Evolutionary conservation across 2,329 filamentous ascomycete species (phyloP), one percentile per base, ranked within the genome.

Genomic region (Pseudogymnoascus sp.): DNA sequence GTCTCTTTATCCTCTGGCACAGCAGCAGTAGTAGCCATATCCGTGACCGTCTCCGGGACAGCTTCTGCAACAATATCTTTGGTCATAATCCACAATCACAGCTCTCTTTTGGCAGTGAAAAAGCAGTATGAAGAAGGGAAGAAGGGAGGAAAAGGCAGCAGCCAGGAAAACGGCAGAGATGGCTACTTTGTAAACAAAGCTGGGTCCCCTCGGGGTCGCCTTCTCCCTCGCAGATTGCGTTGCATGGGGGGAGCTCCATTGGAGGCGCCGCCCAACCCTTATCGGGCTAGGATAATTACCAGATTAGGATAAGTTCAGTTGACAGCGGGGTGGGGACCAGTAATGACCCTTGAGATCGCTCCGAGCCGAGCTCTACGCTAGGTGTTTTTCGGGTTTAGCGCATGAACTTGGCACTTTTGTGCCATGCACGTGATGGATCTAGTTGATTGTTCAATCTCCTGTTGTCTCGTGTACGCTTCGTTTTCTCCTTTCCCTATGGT

Each of bases 31-130:
- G 50, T 33, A 33, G 50, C 26, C 50, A 57, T 57, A 57, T 57
- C 50, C 50, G 9, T 57, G 50, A 33, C 50, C 28, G 50, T 57
- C 50, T 57, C 28, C 28, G 50, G 50, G 50, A 57, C 28, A 57
- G 50, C 10, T 33, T 57, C 50, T 33, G 50, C 50, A 57, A 33
- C 50, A 57, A 57, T 33, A 57, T 57, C 50, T 57, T 57, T 31
- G 50, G 50, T 57, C 50, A 57, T 57, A 57, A 53, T 57, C 50
- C 50, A 57, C 50, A 57, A 57, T 57, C 50, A 57, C 50, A 57
- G 50, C 50, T 57, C 50, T 57, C 28, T 57, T 57, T 8, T 8
- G 28, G 28, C 50, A 57, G 50, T 57, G 50, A 57, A 57, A 57
- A 57, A 57, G 50, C 28, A 57, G 50, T 57, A 57, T 57, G 50